Evolutionary conservation across 805 yeast species (phyloP), one percentile per base, ranked within the genome.

Genomic region (Naumovozyma dairenensis): DNA sequence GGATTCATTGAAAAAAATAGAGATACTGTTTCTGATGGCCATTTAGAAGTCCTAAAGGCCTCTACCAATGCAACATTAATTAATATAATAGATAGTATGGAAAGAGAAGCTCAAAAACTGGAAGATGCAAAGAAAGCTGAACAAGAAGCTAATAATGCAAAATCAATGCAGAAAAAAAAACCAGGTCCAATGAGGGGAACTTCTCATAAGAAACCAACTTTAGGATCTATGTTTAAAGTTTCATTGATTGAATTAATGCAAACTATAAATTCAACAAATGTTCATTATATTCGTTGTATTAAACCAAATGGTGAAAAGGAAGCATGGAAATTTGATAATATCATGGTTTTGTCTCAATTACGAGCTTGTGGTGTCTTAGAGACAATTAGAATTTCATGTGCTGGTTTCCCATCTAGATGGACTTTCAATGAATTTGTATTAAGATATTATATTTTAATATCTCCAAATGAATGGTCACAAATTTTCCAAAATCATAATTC

Each of bases 341-440:
- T 86, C 28, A 87, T 89, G 96, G 97, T 89, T 10, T 68, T 92
- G 40, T 80, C 94, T 5, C 98, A 89, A 60, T 69, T 89, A 42
- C 74, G 98, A 56, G 98, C 98, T 5, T 89, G 98, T 68, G 98
- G 98, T 80, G 97, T 89, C 30, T 67, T 89, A 46, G 98, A 92
- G 57, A 92, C 98, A 2, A 89, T 89, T 53, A 69, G 95, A 51
- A 89, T 89, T 31, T 87, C 96, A 2, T 87, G 96, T 63, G 96
- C 95, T 32, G 98, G 98, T 26, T 89, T 87, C 71, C 98, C 98
- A 13, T 80, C 96, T 0, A 71, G 96, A 55, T 85, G 96, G 86
- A 75, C 94, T 2, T 92, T 85, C 54, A 86, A 79, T 33, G 97
- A 92, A 54, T 89, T 89, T 65, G 94, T 86, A 14, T 72, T 77